A percentile compares a stretch with the other conserved stretches of the same genome.
phyloP scores from a whole-genome alignment of 495 filamentous ascomycete genomes.

The Ascodesmis nigricans region DNA sequence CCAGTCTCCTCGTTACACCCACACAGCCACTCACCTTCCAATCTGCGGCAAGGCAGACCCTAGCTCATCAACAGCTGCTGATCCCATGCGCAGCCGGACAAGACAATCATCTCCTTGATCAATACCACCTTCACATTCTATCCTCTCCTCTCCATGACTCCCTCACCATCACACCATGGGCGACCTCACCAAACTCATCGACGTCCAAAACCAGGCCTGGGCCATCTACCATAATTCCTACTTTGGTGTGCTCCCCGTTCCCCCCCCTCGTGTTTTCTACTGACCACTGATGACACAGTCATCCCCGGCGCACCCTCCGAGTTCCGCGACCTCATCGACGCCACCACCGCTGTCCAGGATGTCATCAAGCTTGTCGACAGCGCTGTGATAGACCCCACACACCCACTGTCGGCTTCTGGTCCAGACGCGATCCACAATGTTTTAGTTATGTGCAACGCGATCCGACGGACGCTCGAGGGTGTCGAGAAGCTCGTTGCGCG shows the following conservation, averaged over 20 bases:
- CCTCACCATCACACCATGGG: too few relatives aligned
- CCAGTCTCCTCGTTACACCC: too few relatives aligned
- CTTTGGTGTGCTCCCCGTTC: constrained; percentile 1
- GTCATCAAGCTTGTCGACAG: constrained; percentile 3
- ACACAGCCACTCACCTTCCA: too few relatives aligned
- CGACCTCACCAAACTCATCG: too few relatives aligned
- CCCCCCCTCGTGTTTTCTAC: neutral
- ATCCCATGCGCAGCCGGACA: too few relatives aligned
- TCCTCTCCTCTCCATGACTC: too few relatives aligned
- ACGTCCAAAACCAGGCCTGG: constrained; percentile 4
- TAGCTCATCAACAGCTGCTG: too few relatives aligned
- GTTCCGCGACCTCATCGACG: constrained; percentile 5
- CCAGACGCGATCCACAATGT: constrained; percentile 6
- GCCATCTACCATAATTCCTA: constrained; percentile 7
- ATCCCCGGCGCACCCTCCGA: constrained; percentile 7
- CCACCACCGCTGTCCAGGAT: neutral
- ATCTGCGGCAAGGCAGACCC: too few relatives aligned
- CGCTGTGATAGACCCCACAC: constrained; percentile 1
- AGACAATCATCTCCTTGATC: too few relatives aligned
- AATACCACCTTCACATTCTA: too few relatives aligned
- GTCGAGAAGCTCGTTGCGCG: constrained; percentile 6
- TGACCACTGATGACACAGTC: constrained; percentile 1
- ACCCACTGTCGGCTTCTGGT: constrained; percentile 5
- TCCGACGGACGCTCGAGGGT: constrained; percentile 4
- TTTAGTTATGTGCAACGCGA: constrained; percentile 4